Percentiles rank a stretch among this genome's conserved stretches.
phyloP scores from a whole-genome alignment of 2,329 filamentous ascomycete genomes.

The Trichoderma sp. region DNA sequence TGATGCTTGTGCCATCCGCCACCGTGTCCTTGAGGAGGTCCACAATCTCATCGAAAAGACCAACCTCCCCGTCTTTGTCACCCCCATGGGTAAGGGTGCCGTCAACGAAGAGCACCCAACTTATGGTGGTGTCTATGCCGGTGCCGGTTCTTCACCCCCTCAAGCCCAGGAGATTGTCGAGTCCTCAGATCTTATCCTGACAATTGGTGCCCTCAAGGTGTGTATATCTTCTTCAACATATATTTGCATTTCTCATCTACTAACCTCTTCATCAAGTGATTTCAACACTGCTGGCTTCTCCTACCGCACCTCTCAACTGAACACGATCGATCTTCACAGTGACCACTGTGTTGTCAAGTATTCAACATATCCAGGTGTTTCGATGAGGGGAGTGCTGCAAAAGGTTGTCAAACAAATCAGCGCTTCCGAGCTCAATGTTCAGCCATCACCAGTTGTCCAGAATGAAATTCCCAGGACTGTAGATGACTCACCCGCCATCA shows the following conservation, averaged over 20 bases:
- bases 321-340: conserved; percentile 80
- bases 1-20: conserved; percentile 79
- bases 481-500: conserved; percentile 52
- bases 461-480: conserved; percentile 49
- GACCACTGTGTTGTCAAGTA: conserved; percentile 72
- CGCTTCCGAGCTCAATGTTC: conserved; percentile 57
- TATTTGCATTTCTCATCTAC: background rate
- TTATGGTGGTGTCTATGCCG: conserved; percentile 83
- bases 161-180: conserved; percentile 66
- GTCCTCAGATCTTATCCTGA: conserved; percentile 68
- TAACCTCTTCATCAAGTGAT: conserved; percentile 54
- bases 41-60: conserved; percentile 73
- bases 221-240: background rate
- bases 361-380: conserved; percentile 74
- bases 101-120: conserved; percentile 74
- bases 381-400: conserved; percentile 75
- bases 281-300: conserved; percentile 85
- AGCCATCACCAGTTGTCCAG: conserved; percentile 53
- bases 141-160: conserved; percentile 68
- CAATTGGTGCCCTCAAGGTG: conserved; percentile 64
- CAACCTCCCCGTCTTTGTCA: conserved; percentile 78
- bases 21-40: conserved; percentile 71
- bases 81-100: conserved; percentile 86
- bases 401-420: conserved; percentile 66
- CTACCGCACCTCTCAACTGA: conserved; percentile 73